phyloP scores from a whole-genome alignment of 352 stramenopile genomes.

The Globisporangium canariense region DNA sequence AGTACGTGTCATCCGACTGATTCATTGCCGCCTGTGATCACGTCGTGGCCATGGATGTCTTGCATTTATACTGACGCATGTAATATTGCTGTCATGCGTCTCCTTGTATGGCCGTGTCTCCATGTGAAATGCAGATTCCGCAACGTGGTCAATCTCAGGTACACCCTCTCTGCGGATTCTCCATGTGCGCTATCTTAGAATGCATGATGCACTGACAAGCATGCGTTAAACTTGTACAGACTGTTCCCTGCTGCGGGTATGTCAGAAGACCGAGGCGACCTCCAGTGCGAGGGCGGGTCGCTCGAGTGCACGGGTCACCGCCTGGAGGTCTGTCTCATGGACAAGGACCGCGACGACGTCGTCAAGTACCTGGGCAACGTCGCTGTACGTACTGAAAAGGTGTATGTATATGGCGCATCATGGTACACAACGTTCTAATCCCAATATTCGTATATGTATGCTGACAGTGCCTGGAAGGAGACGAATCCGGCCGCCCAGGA shows the following conservation, averaged over 20 bases:
- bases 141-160: constrained; percentile 71
- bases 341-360: constrained; percentile 68
- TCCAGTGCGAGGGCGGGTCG: constrained; percentile 59
- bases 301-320: constrained; percentile 75
- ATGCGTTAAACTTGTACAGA: constrained; percentile 20
- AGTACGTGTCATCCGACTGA: constrained; percentile 27
- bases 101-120: background rate
- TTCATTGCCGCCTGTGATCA: background rate
- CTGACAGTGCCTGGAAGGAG: constrained; percentile 69
- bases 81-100: background rate
- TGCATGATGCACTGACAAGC: background rate
- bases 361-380: constrained; percentile 75
- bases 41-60: background rate
- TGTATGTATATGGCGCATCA: background rate
- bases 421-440: background rate
- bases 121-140: constrained; percentile 45
- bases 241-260: constrained; percentile 72
- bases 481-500: constrained; percentile 61
- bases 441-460: background rate
- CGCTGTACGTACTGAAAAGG: constrained; percentile 36
- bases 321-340: constrained; percentile 68
- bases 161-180: constrained; percentile 10
- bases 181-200: background rate
- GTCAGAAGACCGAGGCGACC: constrained; percentile 49
- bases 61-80: background rate